A percentile compares a stretch with the other conserved stretches of the same genome.
Conservation (phyloP, 768 basidiomycete genomes). For the Mrakia gelida region DNA sequence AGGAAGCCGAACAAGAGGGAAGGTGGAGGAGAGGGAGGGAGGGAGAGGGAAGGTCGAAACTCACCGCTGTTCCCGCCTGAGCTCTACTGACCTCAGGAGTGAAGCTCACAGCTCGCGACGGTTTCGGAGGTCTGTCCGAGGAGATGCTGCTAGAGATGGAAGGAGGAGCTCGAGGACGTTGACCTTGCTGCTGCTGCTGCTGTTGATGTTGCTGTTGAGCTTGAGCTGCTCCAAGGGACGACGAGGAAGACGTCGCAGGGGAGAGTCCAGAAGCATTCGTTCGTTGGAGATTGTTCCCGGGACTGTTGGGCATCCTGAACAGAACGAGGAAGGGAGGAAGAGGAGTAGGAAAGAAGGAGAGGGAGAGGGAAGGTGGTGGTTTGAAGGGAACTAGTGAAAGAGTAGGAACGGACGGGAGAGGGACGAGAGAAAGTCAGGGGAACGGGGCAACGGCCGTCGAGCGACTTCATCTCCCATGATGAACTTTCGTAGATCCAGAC, state of each 20-base stretch:
- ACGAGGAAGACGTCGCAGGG: neutral
- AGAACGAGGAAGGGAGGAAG: neutral
- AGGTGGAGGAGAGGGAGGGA: neutral
- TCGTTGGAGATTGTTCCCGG: neutral
- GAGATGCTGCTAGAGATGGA: neutral
- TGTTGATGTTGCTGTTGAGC: no score
- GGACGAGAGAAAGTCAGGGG: neutral
- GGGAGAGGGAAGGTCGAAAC: neutral
- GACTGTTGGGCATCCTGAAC: neutral
- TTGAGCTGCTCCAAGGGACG: neutral
- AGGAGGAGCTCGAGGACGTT: neutral
- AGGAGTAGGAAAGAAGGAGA: neutral
- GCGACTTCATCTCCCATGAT: neutral
- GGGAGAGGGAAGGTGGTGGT: neutral
- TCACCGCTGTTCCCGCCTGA: neutral
- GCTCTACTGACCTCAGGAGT: neutral
- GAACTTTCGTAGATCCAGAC: no score
- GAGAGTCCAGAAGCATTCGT: neutral
- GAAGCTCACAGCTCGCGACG: neutral
- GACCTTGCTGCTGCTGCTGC: neutral
- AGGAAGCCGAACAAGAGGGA: neutral
- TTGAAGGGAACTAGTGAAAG: neutral
- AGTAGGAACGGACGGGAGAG: neutral
- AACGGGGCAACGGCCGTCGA: no score
- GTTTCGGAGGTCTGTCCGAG: neutral